Conservation (phyloP, 257 asterid species). For the Haberlea rhodopensis region DNA sequence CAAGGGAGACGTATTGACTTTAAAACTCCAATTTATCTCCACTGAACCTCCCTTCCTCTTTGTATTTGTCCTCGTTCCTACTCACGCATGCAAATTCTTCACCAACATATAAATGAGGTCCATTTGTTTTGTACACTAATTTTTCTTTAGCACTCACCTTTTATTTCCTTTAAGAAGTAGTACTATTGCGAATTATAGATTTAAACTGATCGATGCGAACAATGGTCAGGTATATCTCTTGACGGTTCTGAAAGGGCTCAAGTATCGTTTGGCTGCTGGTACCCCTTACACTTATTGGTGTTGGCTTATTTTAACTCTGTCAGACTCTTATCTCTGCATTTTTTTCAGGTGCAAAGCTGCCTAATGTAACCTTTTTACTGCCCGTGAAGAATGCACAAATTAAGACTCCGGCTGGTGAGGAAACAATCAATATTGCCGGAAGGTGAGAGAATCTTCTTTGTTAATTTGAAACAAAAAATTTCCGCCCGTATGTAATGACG, state of each 20-base stretch:
- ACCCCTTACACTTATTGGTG: constrained; percentile 32
- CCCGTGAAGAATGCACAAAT: constrained; percentile 61
- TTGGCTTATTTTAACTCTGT: background rate
- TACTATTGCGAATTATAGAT: constrained; percentile 11
- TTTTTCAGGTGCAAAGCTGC: constrained; percentile 73
- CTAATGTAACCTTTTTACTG: constrained; percentile 65
- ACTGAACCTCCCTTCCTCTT: constrained; percentile 1
- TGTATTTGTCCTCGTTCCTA: constrained; percentile 6
- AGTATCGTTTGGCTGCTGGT: constrained; percentile 98
- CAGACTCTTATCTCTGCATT: background rate
- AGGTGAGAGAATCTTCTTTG: constrained; percentile 49
- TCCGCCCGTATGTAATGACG: constrained; percentile 9
- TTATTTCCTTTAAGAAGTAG: background rate
- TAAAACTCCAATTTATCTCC: constrained; percentile 10
- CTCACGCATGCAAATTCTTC: constrained; percentile 11
- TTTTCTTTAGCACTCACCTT: background rate
- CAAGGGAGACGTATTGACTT: constrained; percentile 6
- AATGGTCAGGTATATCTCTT: constrained; percentile 78
- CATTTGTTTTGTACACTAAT: background rate
- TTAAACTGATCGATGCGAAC: constrained; percentile 25
- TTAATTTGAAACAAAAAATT: constrained; percentile 20
- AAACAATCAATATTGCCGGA: constrained; percentile 63
- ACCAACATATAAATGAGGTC: constrained; percentile 14
- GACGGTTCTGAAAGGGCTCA: constrained; percentile 90
- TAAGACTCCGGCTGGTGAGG: constrained; percentile 65